Conservation (phyloP, 768 basidiomycete genomes). For the Udeniomyces megalosporus region DNA sequence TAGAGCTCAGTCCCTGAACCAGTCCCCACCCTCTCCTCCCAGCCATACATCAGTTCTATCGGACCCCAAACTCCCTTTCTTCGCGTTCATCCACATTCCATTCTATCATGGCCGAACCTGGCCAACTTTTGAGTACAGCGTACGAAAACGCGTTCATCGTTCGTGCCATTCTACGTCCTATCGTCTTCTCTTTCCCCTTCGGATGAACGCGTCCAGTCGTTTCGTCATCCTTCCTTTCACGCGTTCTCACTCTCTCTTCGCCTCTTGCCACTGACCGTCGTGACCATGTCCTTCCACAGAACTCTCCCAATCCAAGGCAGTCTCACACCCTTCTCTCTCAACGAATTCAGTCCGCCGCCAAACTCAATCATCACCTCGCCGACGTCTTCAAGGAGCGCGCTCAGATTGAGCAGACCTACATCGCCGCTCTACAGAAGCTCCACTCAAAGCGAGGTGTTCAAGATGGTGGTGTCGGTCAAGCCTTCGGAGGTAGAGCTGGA, state of each 20-base stretch:
- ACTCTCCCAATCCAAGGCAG: neutral
- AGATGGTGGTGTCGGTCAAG: slow-evolving; percentile 22
- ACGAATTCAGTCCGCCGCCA: slow-evolving; percentile 21
- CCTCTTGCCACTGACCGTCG: neutral
- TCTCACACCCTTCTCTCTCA: slow-evolving; percentile 18
- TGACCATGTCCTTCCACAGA: neutral
- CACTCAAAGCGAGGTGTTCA: slow-evolving; percentile 22
- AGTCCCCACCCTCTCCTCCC: neutral
- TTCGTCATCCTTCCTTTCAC: neutral
- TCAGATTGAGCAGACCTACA: slow-evolving; percentile 26
- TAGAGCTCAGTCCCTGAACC: no score
- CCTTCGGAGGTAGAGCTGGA: slow-evolving; percentile 20
- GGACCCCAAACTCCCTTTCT: no score
- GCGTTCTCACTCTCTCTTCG: neutral
- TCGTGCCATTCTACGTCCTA: neutral
- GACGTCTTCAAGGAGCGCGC: slow-evolving; percentile 28
- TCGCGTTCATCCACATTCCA: neutral
- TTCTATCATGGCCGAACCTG: neutral
- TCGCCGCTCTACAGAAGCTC: slow-evolving; percentile 25
- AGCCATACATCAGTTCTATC: no score
- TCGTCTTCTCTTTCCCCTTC: neutral
- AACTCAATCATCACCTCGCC: slow-evolving; percentile 25
- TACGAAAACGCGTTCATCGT: slow-evolving; percentile 16
- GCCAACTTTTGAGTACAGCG: neutral
- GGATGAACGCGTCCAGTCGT: no score